Evolutionary conservation across 768 basidiomycete genomes (phyloP).

Genomic region (Amylocystis lapponica): DNA sequence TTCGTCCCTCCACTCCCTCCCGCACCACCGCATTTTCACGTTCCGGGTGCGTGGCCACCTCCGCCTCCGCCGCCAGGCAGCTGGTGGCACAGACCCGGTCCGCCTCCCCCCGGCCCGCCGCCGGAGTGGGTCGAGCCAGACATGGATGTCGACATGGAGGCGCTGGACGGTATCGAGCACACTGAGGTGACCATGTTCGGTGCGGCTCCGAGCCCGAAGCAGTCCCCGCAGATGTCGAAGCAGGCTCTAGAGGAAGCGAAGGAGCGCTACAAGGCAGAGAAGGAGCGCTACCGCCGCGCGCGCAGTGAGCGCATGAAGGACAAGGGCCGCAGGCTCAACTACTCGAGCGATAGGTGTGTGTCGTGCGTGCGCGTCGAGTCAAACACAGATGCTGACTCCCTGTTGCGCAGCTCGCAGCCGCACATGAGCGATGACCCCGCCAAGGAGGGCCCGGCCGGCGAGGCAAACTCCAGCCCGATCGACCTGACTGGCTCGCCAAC

Average conservation of each 20-base stretch:
- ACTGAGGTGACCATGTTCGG: constrained; percentile 15
- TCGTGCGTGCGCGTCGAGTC: no score
- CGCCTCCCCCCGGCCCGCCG: neutral
- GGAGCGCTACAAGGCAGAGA: constrained; percentile 58
- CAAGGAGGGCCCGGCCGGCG: neutral
- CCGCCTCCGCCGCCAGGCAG: neutral
- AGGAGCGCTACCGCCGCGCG: constrained; percentile 61
- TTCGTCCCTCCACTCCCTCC: neutral
- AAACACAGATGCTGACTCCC: neutral
- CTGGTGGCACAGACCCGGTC: neutral
- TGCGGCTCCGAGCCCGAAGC: constrained; percentile 5
- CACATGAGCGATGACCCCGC: neutral
- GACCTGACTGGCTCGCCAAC: constrained; percentile 15
- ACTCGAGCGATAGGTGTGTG: constrained; percentile 16
- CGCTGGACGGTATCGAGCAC: constrained; percentile 1
- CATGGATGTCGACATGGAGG: constrained; percentile 1
- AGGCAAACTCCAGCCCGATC: neutral
- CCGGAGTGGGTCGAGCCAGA: neutral
- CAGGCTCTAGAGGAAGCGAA: constrained; percentile 58
- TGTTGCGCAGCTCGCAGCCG: constrained; percentile 1
- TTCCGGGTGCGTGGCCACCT: neutral
- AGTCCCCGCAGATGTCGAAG: constrained; percentile 17
- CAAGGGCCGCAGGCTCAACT: constrained; percentile 12
- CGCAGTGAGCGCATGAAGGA: constrained; percentile 36
- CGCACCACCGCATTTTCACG: neutral